Percentiles rank a stretch among this genome's conserved stretches.
Conservation (phyloP, 352 stramenopile genomes). For the Phytophthora pinifolia region DNA sequence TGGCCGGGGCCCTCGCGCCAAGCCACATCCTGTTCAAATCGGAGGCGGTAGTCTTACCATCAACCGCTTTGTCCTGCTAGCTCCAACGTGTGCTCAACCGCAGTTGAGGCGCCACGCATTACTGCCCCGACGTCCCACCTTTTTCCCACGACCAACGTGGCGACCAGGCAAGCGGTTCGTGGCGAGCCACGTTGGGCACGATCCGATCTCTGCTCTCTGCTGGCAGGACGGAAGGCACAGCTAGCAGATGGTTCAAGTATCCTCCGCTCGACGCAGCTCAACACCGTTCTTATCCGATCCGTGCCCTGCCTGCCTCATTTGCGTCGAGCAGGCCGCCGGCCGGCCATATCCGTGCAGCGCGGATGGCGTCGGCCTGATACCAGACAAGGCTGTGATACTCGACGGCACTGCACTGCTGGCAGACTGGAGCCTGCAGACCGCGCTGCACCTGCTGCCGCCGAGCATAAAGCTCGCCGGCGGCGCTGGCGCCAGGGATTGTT, state of each 20-base stretch:
- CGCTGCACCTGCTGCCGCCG: slow-evolving; percentile 5
- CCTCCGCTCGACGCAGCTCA: neutral
- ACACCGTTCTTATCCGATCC: slow-evolving; percentile 14
- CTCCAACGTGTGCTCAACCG: slow-evolving; percentile 8
- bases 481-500: slow-evolving; percentile 27
- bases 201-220: slow-evolving; percentile 13
- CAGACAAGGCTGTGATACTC: slow-evolving; percentile 22
- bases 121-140: slow-evolving; percentile 18
- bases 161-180: slow-evolving; percentile 27
- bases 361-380: slow-evolving; percentile 4
- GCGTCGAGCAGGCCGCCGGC: slow-evolving; percentile 4
- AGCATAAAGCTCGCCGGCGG: slow-evolving; percentile 14
- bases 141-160: slow-evolving; percentile 16
- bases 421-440: too few relatives aligned
- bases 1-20: neutral
- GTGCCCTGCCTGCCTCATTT: slow-evolving; percentile 17
- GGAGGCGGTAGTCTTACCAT: slow-evolving; percentile 26
- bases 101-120: slow-evolving; percentile 35
- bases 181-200: neutral
- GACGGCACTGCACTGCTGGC: slow-evolving; percentile 12
- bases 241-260: slow-evolving; percentile 5
- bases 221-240: slow-evolving; percentile 13
- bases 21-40: slow-evolving; percentile 32
- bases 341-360: slow-evolving; percentile 11
- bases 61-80: slow-evolving; percentile 9